Conservation (phyloP, 352 stramenopile species). For the Pythium periplocum region DNA sequence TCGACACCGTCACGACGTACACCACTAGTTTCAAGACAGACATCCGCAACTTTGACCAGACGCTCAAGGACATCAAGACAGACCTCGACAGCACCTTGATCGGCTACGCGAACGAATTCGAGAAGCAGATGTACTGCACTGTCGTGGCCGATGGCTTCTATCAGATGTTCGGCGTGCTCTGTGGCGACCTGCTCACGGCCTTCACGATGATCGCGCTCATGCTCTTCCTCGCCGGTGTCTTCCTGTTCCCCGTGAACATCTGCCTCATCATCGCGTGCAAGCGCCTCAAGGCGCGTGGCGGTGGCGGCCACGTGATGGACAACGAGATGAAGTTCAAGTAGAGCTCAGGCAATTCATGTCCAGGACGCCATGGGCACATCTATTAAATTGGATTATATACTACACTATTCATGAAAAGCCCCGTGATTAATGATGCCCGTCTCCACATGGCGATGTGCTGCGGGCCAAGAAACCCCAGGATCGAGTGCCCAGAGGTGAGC, state of each 20-base stretch:
- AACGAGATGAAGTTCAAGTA: constrained; percentile 64
- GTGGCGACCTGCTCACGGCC: constrained; percentile 51
- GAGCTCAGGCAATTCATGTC: no score
- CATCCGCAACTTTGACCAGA: constrained; percentile 25
- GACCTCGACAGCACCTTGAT: constrained; percentile 40
- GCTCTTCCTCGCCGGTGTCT: constrained; percentile 59
- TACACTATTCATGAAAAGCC: no score
- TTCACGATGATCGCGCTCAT: constrained; percentile 76
- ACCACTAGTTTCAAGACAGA: constrained; percentile 40
- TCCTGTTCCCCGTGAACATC: constrained; percentile 60
- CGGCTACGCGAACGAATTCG: constrained; percentile 48
- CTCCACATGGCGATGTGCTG: no score
- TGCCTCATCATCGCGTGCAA: constrained; percentile 67
- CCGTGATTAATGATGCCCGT: no score
- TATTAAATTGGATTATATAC: no score
- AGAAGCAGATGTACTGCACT: constrained; percentile 55
- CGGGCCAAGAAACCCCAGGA: no score
- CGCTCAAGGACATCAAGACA: constrained; percentile 36
- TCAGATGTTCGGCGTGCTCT: constrained; percentile 45
- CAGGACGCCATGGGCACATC: no score
- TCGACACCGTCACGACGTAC: constrained; percentile 21
- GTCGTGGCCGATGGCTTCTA: constrained; percentile 47
- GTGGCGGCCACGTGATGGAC: constrained; percentile 45
- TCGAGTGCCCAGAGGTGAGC: no score
- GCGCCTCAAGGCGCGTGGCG: constrained; percentile 47